phyloP scores from a whole-genome alignment of 2,329 filamentous ascomycete species.

The Penicillium hesseltinei region DNA sequence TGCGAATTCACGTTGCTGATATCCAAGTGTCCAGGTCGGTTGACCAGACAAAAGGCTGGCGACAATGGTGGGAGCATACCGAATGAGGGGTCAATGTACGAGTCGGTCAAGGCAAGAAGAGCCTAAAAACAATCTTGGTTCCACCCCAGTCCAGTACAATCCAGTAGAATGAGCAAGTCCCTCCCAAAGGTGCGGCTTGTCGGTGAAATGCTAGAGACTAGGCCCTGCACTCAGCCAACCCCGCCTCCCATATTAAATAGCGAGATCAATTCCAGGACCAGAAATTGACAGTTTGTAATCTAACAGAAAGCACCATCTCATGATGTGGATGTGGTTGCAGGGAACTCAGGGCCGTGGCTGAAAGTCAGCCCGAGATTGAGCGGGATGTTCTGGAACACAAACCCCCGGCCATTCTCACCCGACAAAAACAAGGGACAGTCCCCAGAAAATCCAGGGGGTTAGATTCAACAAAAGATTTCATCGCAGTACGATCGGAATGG shows the following conservation, averaged over 20 bases:
- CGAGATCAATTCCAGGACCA: neutral
- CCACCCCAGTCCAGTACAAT: neutral
- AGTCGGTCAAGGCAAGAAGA: conserved; percentile 1
- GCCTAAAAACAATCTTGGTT: neutral
- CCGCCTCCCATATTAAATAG: conserved; percentile 1
- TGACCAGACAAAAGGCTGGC: neutral
- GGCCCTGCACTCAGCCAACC: neutral
- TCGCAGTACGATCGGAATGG: neutral
- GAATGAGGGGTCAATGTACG: conserved; percentile 8
- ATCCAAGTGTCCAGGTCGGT: neutral
- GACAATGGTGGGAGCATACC: conserved; percentile 1
- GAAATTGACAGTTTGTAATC: conserved; percentile 3
- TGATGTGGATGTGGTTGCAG: neutral
- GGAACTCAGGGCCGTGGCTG: neutral
- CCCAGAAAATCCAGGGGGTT: neutral
- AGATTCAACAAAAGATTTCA: neutral
- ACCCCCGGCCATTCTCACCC: neutral
- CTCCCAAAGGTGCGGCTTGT: neutral
- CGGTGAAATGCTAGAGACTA: conserved; percentile 6
- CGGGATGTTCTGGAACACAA: conserved; percentile 8
- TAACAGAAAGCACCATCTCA: conserved; percentile 7
- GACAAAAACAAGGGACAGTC: neutral
- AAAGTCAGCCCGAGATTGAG: conserved; percentile 9
- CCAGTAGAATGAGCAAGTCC: neutral
- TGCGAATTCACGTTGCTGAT: neutral